These are phyloP conservation scores for Aspergillus asperescens DNA, from an alignment of 495 filamentous ascomycete species.

Conservation along the genomic window DNA sequence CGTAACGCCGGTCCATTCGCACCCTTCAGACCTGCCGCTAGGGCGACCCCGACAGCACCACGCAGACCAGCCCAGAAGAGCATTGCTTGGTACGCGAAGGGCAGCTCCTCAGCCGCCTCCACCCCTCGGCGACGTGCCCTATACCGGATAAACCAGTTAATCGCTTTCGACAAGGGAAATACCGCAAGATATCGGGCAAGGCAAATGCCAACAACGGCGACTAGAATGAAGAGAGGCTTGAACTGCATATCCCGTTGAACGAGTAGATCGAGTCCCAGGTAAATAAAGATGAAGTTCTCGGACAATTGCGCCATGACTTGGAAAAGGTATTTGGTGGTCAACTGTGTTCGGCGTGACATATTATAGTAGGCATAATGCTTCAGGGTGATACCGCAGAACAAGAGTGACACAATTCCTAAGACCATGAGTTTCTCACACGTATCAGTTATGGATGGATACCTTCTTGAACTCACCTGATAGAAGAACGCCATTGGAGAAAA, in stretches of 20 bases:
- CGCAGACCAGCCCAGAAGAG: conserved; percentile 97
- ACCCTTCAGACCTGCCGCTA: conserved; percentile 81
- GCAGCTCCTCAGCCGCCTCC: conserved; percentile 83
- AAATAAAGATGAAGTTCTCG: conserved; percentile 99
- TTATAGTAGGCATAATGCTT: conserved; percentile 99
- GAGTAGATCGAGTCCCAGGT: conserved; percentile 88
- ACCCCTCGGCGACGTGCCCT: conserved; percentile 72
- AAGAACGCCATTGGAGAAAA: conserved; percentile 88
- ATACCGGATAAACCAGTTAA: conserved; percentile 93
- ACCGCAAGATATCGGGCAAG: conserved; percentile 86
- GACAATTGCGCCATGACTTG: conserved; percentile 90
- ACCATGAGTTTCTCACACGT: conserved; percentile 4
- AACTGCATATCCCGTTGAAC: conserved; percentile 82
- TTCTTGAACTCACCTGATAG: conserved; percentile 71
- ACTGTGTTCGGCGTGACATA: conserved; percentile 95
- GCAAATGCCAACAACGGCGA: conserved; percentile 87
- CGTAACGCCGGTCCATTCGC: conserved; percentile 71
- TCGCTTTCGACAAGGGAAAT: conserved; percentile 81
- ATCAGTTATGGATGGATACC: background rate
- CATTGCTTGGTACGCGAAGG: conserved; percentile 92
- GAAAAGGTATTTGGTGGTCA: conserved; percentile 98
- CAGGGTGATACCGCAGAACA: conserved; percentile 96
- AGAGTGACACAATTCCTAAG: conserved; percentile 86
- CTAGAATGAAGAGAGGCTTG: conserved; percentile 92
- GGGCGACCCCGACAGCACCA: conserved; percentile 90